Evolutionary conservation across 169 alveolate genomes (phyloP), one percentile per base, ranked within the genome.

Genomic region (Sarcocystis neurona): DNA sequence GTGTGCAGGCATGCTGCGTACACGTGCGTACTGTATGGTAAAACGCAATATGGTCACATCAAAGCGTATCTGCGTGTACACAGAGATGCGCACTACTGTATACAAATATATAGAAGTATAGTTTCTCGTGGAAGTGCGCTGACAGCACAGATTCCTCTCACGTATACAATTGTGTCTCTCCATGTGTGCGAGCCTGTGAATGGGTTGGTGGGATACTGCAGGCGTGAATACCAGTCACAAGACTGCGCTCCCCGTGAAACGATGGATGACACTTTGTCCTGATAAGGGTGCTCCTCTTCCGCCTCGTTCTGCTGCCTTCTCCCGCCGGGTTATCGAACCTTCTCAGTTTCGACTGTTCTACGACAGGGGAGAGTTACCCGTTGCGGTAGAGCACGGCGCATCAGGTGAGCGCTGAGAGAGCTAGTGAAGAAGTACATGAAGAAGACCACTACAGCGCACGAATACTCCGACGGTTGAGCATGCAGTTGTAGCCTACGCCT

Each of bases 331-430:
- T 4, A 95, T 96, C 46, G 93, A 96, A 23, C 89, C 96, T 12
- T 91, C 97, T 56, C 97, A 95, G 87, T 96, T 96, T 91, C 95
- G 98, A 89, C 87, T 96, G 85, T 97, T 95, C 93, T 97, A 97
- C 92, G 98, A 97, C 89, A 93, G 99, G 88, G 98, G 99, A 27
- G 99, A 97, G 90, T 78, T 97, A 68, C 99, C 99, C 23, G 94
- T 97, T 97, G 95, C 93, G n/a, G 66, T 90, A 23, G 75, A 43
- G 10, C 93, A 90, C 56, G 63, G 72, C 5, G 89, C 56, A 12
- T 89, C 92, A 58, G 86, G 92, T 89, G 2, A 30, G 68, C n/a
- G 20, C 32, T 32, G 75, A n/a, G n/a, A n/a, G n/a, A n/a, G n/a
- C n/a, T n/a, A n/a, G n/a, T n/a, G n/a, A n/a, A n/a, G n/a, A n/a